Conservation (phyloP, 2,329 filamentous ascomycete genomes). For the Talaromyces funiculosus region DNA sequence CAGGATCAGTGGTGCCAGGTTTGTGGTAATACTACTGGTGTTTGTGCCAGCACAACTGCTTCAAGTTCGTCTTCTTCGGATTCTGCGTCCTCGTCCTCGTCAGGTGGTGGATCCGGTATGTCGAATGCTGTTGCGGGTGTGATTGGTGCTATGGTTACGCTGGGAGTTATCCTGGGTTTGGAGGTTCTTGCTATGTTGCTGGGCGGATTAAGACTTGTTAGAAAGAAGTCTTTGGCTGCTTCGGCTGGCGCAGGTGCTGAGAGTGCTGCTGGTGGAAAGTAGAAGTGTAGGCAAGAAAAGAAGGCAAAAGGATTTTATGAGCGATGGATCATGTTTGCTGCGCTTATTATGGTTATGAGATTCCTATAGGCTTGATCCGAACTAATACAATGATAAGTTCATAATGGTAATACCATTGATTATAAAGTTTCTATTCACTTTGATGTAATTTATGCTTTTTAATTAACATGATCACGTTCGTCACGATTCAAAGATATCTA, state of each 20-base stretch:
- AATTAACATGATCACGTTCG: not conserved
- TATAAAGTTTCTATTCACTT: not conserved
- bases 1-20: constrained; percentile 65
- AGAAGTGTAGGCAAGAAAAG: not conserved
- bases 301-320: too few relatives aligned
- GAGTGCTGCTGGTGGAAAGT: constrained; percentile 1
- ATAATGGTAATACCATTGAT: not conserved
- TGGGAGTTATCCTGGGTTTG: constrained; percentile 57
- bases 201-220: constrained; percentile 55
- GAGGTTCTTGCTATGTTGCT: constrained; percentile 50
- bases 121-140: constrained; percentile 72
- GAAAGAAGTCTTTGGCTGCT: constrained; percentile 37
- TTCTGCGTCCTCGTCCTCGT: constrained; percentile 17
- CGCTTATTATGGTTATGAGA: not conserved
- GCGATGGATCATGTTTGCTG: not conserved
- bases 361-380: not conserved
- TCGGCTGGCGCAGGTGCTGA: not conserved
- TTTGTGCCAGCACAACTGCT: constrained; percentile 49
- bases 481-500: not conserved
- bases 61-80: constrained; percentile 2
- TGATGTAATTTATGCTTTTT: not conserved
- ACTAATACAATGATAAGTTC: too few relatives aligned
- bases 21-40: constrained; percentile 67
- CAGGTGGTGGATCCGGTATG: constrained; percentile 44
- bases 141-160: constrained; percentile 65